Evolutionary conservation across 345 rosid genomes (phyloP), one percentile per base, ranked within the genome.

Genomic region (Corchorus olitorius): DNA sequence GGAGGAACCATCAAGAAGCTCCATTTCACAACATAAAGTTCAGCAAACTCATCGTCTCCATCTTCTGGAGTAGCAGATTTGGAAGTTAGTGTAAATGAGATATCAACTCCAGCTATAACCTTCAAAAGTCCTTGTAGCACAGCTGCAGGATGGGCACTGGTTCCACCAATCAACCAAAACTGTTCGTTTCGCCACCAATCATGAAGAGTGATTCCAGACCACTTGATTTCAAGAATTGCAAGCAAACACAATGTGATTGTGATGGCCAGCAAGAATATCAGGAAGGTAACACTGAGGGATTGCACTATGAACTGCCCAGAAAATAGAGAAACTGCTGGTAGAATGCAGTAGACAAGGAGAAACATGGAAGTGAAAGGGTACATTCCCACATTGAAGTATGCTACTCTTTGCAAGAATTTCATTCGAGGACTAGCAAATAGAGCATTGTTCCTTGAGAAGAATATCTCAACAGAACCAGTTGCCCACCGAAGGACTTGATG

Each of bases 401-500:
- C 93, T 3, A 92, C 82, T 79, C 91, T 85, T 55, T 90, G 93
- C 59, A 90, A 73, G 84, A 92, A 89, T 61, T 90, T 92, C 93
- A 92, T 88, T 58, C 90, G 65, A 0, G 77, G 80, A 37, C 84
- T 84, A 0, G 94, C 93, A 27, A 92, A 86, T 2, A 92, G 70
- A 0, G 97, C 94, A 41, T 92, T 92, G 86, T 90, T 92, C 45
- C 88, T 87, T 0, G 94, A 92, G 86, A 92, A 90, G 58, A 90
- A 92, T 63, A 92, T 90, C 87, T 92, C 97, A 0, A 92, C 97
- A 0, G 94, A 92, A 14, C 97, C 97, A 0, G 94, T 90, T 41
- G 97, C 94, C 97, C 97, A 92, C 45, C 94, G 81, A n/a, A 90
- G 97, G 22, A 92, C 97, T 75, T 88, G 97, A 64, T 92, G 94